Evolutionary conservation across 1,284 basidiomycete genomes (phyloP).

Genomic region (Moesziomyces antarcticus): DNA sequence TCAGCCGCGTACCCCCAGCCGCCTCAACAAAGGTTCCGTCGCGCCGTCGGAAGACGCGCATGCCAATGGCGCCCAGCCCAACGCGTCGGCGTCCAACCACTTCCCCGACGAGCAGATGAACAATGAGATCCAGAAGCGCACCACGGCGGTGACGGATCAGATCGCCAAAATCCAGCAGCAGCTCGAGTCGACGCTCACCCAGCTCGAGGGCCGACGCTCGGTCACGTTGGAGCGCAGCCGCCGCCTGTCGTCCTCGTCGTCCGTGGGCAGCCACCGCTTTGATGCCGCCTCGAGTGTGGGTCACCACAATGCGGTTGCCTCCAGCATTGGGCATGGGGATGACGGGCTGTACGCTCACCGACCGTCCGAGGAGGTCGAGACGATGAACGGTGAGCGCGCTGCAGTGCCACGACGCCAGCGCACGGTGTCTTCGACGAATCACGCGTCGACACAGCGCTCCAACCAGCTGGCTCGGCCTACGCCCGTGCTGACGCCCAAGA

Average conservation of each 20-base stretch:
- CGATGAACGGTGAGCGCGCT: constrained; percentile 24
- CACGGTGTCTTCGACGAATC: constrained; percentile 18
- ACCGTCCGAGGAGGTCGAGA: constrained; percentile 39
- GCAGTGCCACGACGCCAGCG: constrained; percentile 21
- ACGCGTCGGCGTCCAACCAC: constrained; percentile 42
- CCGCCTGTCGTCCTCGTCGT: constrained; percentile 38
- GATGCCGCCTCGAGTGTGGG: constrained; percentile 53
- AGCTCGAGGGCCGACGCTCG: constrained; percentile 58
- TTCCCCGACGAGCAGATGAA: constrained; percentile 66
- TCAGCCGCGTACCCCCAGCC: constrained; percentile 14
- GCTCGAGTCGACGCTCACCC: constrained; percentile 59
- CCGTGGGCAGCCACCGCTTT: constrained; percentile 40
- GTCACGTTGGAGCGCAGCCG: constrained; percentile 47
- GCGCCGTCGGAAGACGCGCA: constrained; percentile 13
- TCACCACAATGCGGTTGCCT: constrained; percentile 39
- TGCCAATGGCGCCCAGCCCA: constrained; percentile 7
- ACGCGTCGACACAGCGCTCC: constrained; percentile 11
- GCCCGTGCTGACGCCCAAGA: constrained; percentile 34
- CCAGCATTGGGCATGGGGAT: constrained; percentile 30
- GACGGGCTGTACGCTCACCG: constrained; percentile 8
- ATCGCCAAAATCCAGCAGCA: constrained; percentile 62
- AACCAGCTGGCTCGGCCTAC: constrained; percentile 11
- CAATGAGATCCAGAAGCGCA: constrained; percentile 60
- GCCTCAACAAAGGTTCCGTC: constrained; percentile 14
- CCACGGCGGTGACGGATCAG: constrained; percentile 59